phyloP scores from a whole-genome alignment of 192 early-diverging fungal species.

The Linnemannia zychae region DNA sequence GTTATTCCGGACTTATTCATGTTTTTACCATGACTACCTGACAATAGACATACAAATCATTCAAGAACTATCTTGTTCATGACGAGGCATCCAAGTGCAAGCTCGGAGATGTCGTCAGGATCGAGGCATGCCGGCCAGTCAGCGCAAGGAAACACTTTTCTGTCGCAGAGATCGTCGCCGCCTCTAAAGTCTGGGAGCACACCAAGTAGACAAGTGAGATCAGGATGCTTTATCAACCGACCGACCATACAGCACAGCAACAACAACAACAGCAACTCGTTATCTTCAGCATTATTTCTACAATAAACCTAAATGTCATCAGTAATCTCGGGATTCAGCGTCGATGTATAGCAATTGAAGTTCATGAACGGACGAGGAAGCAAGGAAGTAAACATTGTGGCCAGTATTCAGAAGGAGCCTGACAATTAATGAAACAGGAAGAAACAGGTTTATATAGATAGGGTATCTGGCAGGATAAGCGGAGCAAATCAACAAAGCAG shows the following conservation, averaged over 20 bases:
- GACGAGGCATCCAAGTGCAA: constrained; percentile 86
- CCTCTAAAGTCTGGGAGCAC: constrained; percentile 53
- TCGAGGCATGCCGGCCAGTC: constrained; percentile 89
- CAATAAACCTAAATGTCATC: neutral
- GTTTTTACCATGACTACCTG: neutral
- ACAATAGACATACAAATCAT: constrained; percentile 78
- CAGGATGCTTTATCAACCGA: neutral
- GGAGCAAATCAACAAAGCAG: neutral
- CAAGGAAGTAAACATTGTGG: neutral
- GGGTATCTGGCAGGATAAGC: constrained; percentile 2
- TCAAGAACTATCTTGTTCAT: constrained; percentile 92
- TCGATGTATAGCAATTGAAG: neutral
- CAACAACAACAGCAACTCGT: neutral
- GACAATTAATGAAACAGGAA: neutral
- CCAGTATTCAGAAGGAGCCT: neutral
- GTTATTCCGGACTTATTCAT: neutral
- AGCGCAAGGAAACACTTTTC: constrained; percentile 91
- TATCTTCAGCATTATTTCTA: neutral
- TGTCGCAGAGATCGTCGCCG: constrained; percentile 84
- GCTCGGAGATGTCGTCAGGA: constrained; percentile 92
- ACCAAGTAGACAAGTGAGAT: constrained; percentile 10
- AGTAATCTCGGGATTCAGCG: neutral
- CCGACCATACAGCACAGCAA: neutral
- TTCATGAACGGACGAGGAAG: neutral
- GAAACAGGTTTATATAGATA: neutral